Conservation (phyloP, 305 asterid genomes). For the Nicotiana rustica region DNA sequence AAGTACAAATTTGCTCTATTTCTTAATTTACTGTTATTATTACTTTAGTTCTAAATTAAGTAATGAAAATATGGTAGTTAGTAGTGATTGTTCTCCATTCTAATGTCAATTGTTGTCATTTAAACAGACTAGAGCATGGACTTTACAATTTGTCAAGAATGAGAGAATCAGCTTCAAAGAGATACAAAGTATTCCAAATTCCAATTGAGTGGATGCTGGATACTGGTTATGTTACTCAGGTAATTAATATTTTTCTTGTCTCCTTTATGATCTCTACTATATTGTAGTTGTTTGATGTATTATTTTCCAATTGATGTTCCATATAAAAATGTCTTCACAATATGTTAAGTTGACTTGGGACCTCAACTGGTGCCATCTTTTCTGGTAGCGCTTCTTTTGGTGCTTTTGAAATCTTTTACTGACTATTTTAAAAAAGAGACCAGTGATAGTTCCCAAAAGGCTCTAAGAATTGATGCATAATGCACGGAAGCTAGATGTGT, state of each 20-base stretch:
- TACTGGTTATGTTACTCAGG: constrained; percentile 86
- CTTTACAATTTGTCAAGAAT: constrained; percentile 83
- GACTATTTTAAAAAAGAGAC: background rate
- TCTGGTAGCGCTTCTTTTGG: constrained; percentile 10
- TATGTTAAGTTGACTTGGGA: background rate
- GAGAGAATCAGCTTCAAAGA: constrained; percentile 86
- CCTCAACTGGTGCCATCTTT: constrained; percentile 33
- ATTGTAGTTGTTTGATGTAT: constrained; percentile 14
- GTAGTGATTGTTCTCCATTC: background rate
- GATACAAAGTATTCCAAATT: constrained; percentile 74
- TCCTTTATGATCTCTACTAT: background rate
- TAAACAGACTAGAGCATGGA: constrained; percentile 86
- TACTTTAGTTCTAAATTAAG: background rate
- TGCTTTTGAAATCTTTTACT: background rate
- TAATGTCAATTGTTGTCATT: constrained; percentile 10
- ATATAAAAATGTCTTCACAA: background rate
- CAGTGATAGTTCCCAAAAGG: background rate
- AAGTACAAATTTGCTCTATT: constrained; percentile 54
- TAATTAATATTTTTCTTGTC: constrained; percentile 34
- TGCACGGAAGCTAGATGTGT: background rate
- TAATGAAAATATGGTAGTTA: background rate
- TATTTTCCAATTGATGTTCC: constrained; percentile 18
- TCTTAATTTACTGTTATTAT: background rate
- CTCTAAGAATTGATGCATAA: background rate
- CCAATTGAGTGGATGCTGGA: constrained; percentile 94